Evolutionary conservation across 257 asterid genomes (phyloP), one percentile per base, ranked within the genome.

Genomic region (Fraxinus pennsylvanica): DNA sequence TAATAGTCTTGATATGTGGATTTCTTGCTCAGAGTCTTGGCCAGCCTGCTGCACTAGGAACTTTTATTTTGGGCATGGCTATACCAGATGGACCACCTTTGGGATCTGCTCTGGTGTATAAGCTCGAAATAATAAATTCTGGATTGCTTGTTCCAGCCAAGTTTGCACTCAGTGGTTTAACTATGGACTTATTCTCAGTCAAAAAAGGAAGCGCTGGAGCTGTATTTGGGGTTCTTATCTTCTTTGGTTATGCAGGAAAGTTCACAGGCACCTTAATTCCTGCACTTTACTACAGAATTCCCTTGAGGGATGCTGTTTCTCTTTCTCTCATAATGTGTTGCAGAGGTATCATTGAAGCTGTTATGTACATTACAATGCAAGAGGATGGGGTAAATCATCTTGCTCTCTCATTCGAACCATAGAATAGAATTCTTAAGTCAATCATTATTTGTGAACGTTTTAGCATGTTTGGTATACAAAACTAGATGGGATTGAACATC

Each of bases 321-420:
- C 90, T 90, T 36, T 82, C 87, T 78, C 87, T 90, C 32, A 75
- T 92, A 59, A 84, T 90, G 92, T 86, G 92, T 45, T 82, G 93
- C 76, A 90, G 79, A 74, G 97, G 97, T 41, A 82, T 85, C 35
- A 72, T 90, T 12, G 97, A 92, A 78, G 84, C 84, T 52, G 72
- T 87, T 30, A 68, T 79, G 1, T 91, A 84, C 63, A 80, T 88
- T 74, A 73, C 76, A 50, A 12, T 89, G 82, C 80, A 35, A 72
- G 91, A 86, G 54, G 82, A 84, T 15, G 87, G 87, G 88, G 94
- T 89, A 80, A 7, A 79, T 21, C 25, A 3, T 27, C 21, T 30
- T n/a, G 38, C 71, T 54, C 14, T 38, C 50, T 36, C 9, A 5
- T 33, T 61, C 32, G 5, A 61, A 61, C 68, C 30, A 10, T 22